Evolutionary conservation across 148 eudicot genomes (phyloP).

Genomic region (Amaranthus hypochondriacus): DNA sequence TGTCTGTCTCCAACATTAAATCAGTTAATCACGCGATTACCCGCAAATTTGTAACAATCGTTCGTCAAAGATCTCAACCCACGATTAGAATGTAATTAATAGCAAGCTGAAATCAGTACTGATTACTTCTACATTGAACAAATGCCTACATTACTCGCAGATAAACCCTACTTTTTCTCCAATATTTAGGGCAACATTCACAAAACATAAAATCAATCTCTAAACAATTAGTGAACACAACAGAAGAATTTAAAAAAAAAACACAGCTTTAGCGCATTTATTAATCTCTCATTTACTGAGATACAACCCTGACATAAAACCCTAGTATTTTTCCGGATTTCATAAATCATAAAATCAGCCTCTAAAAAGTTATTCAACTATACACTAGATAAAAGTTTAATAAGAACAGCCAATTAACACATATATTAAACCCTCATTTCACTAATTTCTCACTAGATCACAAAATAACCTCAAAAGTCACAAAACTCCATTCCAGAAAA

Average conservation of each 20-base stretch:
- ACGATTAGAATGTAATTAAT: background rate
- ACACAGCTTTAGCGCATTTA: too few relatives aligned
- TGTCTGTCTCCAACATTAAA: too few relatives aligned
- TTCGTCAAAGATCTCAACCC: too few relatives aligned
- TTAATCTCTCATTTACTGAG: too few relatives aligned
- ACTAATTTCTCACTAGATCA: background rate
- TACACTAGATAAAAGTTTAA: too few relatives aligned
- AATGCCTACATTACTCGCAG: background rate
- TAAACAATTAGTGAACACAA: too few relatives aligned
- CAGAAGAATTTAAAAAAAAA: too few relatives aligned
- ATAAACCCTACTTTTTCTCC: background rate
- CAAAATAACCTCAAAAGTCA: background rate
- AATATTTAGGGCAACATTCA: background rate
- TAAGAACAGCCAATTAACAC: background rate
- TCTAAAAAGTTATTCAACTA: background rate
- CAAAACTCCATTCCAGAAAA: background rate
- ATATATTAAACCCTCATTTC: background rate
- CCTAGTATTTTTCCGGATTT: background rate
- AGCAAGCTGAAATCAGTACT: background rate
- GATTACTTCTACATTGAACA: background rate
- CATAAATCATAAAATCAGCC: background rate
- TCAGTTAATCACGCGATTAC: too few relatives aligned
- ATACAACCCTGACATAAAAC: too few relatives aligned
- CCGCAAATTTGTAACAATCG: too few relatives aligned
- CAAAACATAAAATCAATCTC: background rate